These are phyloP conservation scores for Yarrowia sp. DNA, from an alignment of 805 yeast genomes.

Conservation along the genomic window DNA sequence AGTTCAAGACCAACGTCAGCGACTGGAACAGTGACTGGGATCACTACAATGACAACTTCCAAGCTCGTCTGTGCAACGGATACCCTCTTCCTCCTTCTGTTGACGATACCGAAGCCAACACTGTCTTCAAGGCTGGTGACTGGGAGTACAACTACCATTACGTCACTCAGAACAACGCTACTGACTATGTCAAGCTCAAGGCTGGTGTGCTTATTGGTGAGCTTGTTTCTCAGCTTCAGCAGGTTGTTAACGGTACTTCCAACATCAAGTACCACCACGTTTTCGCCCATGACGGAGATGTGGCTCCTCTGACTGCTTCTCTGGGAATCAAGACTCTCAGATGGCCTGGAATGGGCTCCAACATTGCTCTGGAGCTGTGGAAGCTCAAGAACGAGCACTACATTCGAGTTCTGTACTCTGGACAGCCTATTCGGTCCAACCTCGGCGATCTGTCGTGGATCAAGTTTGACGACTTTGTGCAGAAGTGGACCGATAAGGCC, in stretches of 20 bases:
- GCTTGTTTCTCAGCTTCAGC: constrained; percentile 38
- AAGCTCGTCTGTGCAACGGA: constrained; percentile 43
- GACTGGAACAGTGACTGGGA: constrained; percentile 37
- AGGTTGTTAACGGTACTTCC: constrained; percentile 37
- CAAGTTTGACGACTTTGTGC: constrained; percentile 26
- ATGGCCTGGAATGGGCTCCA: constrained; percentile 54
- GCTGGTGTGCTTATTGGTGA: constrained; percentile 45
- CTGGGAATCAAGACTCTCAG: constrained; percentile 41
- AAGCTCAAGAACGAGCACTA: constrained; percentile 35
- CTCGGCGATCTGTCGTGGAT: constrained; percentile 28
- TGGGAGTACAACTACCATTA: constrained; percentile 47
- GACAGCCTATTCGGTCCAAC: constrained; percentile 34
- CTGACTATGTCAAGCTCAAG: constrained; percentile 40
- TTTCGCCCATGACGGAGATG: constrained; percentile 47
- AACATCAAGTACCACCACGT: constrained; percentile 42
- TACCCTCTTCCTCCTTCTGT: constrained; percentile 39
- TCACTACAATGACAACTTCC: constrained; percentile 46
- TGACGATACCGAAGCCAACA: constrained; percentile 38
- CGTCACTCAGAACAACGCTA: constrained; percentile 40
- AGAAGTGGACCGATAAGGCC: not conserved
- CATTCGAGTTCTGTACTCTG: constrained; percentile 43
- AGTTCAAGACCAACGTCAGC: constrained; percentile 35
- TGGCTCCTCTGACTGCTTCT: constrained; percentile 41
- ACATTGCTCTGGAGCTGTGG: constrained; percentile 45
- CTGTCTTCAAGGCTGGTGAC: constrained; percentile 46